These are phyloP conservation scores for Saksenaea vasiformis DNA, from an alignment of 371 early-diverging fungal genomes.

Conservation along the genomic window DNA sequence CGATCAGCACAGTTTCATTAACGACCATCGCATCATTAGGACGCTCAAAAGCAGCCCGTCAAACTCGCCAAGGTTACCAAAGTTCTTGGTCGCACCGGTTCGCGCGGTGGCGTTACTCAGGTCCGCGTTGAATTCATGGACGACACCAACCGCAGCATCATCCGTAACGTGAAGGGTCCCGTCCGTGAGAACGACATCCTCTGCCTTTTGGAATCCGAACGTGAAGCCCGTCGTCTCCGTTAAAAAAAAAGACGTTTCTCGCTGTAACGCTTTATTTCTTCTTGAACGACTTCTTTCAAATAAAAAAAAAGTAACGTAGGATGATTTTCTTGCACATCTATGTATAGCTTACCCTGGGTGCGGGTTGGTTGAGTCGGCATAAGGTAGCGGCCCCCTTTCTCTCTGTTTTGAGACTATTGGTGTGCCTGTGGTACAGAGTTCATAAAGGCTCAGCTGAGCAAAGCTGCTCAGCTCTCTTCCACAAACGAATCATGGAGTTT, in stretches of 20 bases:
- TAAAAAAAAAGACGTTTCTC: conserved; percentile 65
- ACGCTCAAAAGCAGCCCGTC: conserved; percentile 74
- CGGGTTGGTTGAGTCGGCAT: too few relatives aligned
- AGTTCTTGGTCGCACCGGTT: conserved; percentile 98
- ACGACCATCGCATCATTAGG: conserved; percentile 31
- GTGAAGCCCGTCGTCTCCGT: conserved; percentile 98
- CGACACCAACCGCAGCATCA: conserved; percentile 93
- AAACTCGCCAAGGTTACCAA: conserved; percentile 95
- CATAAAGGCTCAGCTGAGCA: too few relatives aligned
- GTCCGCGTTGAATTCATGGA: conserved; percentile 99
- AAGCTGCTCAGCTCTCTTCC: too few relatives aligned
- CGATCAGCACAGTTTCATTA: background rate
- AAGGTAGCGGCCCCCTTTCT: too few relatives aligned
- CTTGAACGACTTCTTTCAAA: background rate
- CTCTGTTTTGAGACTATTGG: too few relatives aligned
- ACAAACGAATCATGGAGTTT: too few relatives aligned
- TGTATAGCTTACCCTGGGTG: background rate
- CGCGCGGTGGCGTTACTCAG: conserved; percentile 99
- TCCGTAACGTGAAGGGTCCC: conserved; percentile 99
- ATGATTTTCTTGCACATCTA: background rate
- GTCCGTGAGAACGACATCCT: conserved; percentile 96
- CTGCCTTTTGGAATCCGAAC: conserved; percentile 97
- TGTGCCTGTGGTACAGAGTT: too few relatives aligned
- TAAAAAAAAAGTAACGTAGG: background rate
- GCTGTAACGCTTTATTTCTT: background rate